Evolutionary conservation across 345 rosid genomes (phyloP), one percentile per base, ranked within the genome.

Genomic region (Sisymbrium altissimum): DNA sequence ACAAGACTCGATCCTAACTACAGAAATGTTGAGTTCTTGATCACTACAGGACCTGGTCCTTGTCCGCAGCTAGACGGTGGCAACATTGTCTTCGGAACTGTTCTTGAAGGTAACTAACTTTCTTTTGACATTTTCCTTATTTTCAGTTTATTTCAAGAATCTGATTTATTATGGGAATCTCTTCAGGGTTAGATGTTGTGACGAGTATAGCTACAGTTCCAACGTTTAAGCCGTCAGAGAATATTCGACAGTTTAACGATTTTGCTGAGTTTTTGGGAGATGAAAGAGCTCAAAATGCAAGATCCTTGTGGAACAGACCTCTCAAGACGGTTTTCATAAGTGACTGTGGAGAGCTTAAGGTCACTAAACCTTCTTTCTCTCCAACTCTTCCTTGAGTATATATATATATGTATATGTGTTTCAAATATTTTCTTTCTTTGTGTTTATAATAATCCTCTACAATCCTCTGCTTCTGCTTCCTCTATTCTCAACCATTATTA

Each of bases 41-140:
- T 91, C 45, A 93, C 91, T 4, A 89, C 96, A 0, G 98, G 98
- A 4, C 98, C 96, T 14, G 97, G 89, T 43, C 94, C 98, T 7
- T 89, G 90, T 55, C 97, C 96, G 1, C 85, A 84, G 75, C 82
- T 93, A 61, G 96, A 91, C 68, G 76, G 49, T 50, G 87, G 82
- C 75, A 93, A 91, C 85, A 88, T 91, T n/a, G 96, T 91, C 9
- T 91, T 93, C 12, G 97, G 97, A n/a, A 80, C 84, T 6, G 98
- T 93, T 3, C 96, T 88, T 64, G 82, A 91, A 89, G 96, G 98
- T 91, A 13, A 0, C 9, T 91, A 13, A 0, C 9, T 15, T 13
- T 3, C n/a, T 54, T n/a, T 14, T 9, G 25, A 19, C 8, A 19
- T 59, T 59, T 38, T 25, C 64, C 43, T 0, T 17, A 2, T 17